phyloP scores from a whole-genome alignment of 352 stramenopile genomes.

The Blastocystis sp. region DNA sequence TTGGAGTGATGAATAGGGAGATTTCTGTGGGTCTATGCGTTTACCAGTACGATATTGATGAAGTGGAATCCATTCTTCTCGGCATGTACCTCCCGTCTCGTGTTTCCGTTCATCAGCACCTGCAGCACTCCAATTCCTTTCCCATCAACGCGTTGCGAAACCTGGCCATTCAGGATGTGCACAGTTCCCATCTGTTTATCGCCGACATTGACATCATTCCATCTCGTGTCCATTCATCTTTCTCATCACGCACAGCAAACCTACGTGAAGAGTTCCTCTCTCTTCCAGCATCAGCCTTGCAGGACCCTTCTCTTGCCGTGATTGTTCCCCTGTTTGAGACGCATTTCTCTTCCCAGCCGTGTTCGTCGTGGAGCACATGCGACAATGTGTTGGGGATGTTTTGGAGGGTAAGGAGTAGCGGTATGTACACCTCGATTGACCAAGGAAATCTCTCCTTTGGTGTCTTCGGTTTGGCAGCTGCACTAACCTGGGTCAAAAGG shows the following conservation, averaged over 20 bases:
- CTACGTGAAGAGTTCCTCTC: slow-evolving; percentile 16
- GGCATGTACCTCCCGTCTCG: slow-evolving; percentile 25
- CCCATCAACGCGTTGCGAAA: slow-evolving; percentile 34
- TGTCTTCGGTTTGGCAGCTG: slow-evolving; percentile 39
- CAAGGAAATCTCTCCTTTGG: slow-evolving; percentile 10
- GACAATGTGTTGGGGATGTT: not conserved
- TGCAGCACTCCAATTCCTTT: not conserved
- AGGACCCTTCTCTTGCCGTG: not conserved
- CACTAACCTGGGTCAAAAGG: not conserved
- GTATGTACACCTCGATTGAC: not conserved
- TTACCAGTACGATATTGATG: not conserved
- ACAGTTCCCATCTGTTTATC: slow-evolving; percentile 8
- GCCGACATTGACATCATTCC: slow-evolving; percentile 11
- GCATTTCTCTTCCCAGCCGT: slow-evolving; percentile 12
- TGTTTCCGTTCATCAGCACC: not conserved
- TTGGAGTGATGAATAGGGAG: not conserved
- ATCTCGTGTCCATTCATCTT: not conserved
- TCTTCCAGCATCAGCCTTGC: not conserved
- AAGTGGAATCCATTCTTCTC: not conserved
- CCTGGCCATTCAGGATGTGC: slow-evolving; percentile 2
- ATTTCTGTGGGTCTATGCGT: slow-evolving; percentile 4
- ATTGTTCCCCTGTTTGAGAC: slow-evolving; percentile 36
- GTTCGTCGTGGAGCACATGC: slow-evolving; percentile 14
- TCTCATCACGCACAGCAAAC: not conserved
- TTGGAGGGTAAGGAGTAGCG: not conserved